Evolutionary conservation across 2,329 filamentous ascomycete species (phyloP), one percentile per base, ranked within the genome.

Genomic region (Nemania sp.): DNA sequence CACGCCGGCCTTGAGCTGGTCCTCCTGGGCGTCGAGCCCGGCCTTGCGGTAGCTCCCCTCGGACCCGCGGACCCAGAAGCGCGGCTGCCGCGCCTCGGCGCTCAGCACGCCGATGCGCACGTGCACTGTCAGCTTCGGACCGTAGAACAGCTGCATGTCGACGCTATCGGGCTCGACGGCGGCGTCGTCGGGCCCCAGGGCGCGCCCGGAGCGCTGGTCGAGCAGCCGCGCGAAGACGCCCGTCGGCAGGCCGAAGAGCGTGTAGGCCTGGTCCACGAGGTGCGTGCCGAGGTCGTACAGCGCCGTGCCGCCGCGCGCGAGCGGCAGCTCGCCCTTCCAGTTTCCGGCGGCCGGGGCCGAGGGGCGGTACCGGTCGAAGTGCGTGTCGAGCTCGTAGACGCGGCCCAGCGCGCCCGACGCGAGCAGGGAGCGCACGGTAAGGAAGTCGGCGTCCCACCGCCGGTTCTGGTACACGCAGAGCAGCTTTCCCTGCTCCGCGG

Each of bases 271-370:
- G 74, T 94, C 90, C 52, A 93, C 79, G 51, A 93, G 78, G 73
- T 94, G 90, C 4, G 88, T 86, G 45, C 90, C 90, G 1, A 94
- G 80, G 69, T 93, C 90, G 70, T 89, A 93, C 20, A 92, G 78
- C 20, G 80, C 87, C 37, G 89, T 87, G 40, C 88, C 87, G 11
- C 87, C 90, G 15, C 87, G 80, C 17, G 77, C 73, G 69, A 88
- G 32, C 80, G 76, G 55, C n/a, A 89, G 79, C 13, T 73, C 74
- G 40, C 81, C 83, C 79, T 92, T 92, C 90, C 90, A 94, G 51
- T 77, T 81, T 58, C 79, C 72, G 21, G 86, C 79, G 13, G 88
- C 80, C n/a, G n/a, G n/a, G n/a, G n/a, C n/a, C n/a, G n/a, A n/a
- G n/a, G n/a, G n/a, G 17, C 87, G 84, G 76, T 90, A 88, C 17